Base-by-base conservation (phyloP, 164 flowering plant species). In the Magnolia kwangsiensis region DNA sequence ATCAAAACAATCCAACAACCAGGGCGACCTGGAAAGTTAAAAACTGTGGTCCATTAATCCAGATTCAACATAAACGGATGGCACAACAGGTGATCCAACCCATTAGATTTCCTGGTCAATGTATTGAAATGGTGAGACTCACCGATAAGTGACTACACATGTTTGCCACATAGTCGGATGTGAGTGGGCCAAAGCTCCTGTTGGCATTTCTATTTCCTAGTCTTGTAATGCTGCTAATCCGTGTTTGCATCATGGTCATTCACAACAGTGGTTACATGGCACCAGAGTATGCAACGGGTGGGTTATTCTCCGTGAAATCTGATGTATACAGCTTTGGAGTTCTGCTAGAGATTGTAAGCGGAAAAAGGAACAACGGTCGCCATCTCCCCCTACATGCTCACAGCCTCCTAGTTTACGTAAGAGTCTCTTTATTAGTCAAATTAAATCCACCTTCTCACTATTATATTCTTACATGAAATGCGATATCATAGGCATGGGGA, bases 401-500 rank as follows among this genome's bases (percentile, higher is more conserved):
- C 7, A 73, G 55, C 75, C 75, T 73, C 23, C 29, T 66, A 11
- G 18, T 0, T n/a, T 21, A 66, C 72, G 89, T 88, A 16, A 23
- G 50, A 20, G 7, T 20, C 23, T 19, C 65, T 7, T 18, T 1
- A 19, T 63, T 63, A 9, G 20, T 21, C 20, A 18, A 70, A 37
- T 37, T 19, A 20, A 49, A 13, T 20, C 13, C 20, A 50, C 79
- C 13, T 61, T 67, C 18, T 50, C 59, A 50, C 19, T 19, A 19
- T 6, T 14, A 21, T 14, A 19, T 78, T 50, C n/a, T 72, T 83
- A 63, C 49, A 80, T 2, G 77, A 58, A 66, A 71, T 59, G 83
- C 78, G 76, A 78, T 14, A n/a, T 71, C 24, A 16, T 75, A 85
- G 85, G 73, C 29, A 3, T 84, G 87, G 87, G 50, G 73, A 1